Base-by-base conservation (phyloP, 2,329 filamentous ascomycete species). In the Cladosporium sp. region DNA sequence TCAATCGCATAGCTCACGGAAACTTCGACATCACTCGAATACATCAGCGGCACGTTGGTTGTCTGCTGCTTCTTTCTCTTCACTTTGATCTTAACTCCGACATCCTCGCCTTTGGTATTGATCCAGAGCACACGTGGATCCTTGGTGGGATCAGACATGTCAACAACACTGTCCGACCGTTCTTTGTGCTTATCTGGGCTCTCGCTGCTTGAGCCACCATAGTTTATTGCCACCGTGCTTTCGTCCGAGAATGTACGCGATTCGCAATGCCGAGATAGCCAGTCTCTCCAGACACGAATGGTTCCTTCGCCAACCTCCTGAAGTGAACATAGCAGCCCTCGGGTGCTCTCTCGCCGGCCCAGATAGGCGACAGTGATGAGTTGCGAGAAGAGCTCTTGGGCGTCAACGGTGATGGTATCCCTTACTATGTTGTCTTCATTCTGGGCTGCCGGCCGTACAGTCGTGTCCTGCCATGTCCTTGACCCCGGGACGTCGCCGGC, bases 361-460 rank as follows among this genome's bases (percentile, higher is more conserved):
- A 94, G 67, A 60, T 83, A 87, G 7, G 79, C 79, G 19, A 80
- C 73, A 4, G 81, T 78, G 62, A 84, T 85, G 9, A 93, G 75
- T 67, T 93, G 87, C 1, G 84, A 82, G 63, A 92, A 91, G 15
- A 82, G 70, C 67, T 90, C 86, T 54, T 81, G 77, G 1, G 78
- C 77, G 56, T 91, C 87, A 1, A 93, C 71, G 39, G 74, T 73
- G 36, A 92, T 64, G 7, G 78, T 78, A 52, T 86, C 78, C 12
- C 72, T 76, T 1, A 84, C 78, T 7, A 72, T 43, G 7, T 63
- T 54, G 15, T 59, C 49, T 8, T 20, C 45, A 2, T 53, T 43
- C 4, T 9, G 36, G 20, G 16, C 30, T 38, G 48, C 48, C 30
- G 49, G 53, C 35, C 45, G 53, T 18, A 57, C 43, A 30, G 54